phyloP scores from a whole-genome alignment of 805 yeast species.

The Zygosaccharomyces rouxii region DNA sequence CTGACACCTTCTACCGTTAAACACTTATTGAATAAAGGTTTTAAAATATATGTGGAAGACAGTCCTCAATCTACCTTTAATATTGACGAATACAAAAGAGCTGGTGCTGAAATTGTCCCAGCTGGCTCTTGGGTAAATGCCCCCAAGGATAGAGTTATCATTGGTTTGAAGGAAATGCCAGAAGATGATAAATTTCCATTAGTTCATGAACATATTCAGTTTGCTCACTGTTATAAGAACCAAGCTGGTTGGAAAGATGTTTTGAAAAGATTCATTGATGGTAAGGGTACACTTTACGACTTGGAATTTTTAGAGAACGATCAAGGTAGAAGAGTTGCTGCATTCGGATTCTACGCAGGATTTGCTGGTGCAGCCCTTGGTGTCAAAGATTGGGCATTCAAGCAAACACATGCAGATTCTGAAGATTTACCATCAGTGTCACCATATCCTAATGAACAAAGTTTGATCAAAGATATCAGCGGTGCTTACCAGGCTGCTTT shows the following conservation, averaged over 20 bases:
- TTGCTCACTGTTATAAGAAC: constrained; percentile 97
- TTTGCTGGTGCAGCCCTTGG: constrained; percentile 99
- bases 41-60: constrained; percentile 83
- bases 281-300: constrained; percentile 88
- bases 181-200: constrained; percentile 87
- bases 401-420: constrained; percentile 63
- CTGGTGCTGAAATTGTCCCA: constrained; percentile 86
- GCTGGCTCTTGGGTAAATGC: constrained; percentile 92
- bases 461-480: constrained; percentile 68
- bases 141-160: constrained; percentile 82
- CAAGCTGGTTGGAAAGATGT: constrained; percentile 98
- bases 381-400: constrained; percentile 88
- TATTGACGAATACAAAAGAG: constrained; percentile 67
- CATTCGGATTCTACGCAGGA: constrained; percentile 99
- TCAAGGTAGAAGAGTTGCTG: constrained; percentile 97
- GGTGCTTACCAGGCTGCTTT: constrained; percentile 53
- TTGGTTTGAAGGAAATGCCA: constrained; percentile 94
- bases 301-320: constrained; percentile 92
- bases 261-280: constrained; percentile 80
- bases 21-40: constrained; percentile 79
- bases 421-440: constrained; percentile 73
- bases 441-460: constrained; percentile 78
- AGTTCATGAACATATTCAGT: constrained; percentile 93
- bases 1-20: constrained; percentile 89
- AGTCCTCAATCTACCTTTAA: constrained; percentile 78